phyloP scores from a whole-genome alignment of 2,329 filamentous ascomycete species.

The Bipolaris oryzae region DNA sequence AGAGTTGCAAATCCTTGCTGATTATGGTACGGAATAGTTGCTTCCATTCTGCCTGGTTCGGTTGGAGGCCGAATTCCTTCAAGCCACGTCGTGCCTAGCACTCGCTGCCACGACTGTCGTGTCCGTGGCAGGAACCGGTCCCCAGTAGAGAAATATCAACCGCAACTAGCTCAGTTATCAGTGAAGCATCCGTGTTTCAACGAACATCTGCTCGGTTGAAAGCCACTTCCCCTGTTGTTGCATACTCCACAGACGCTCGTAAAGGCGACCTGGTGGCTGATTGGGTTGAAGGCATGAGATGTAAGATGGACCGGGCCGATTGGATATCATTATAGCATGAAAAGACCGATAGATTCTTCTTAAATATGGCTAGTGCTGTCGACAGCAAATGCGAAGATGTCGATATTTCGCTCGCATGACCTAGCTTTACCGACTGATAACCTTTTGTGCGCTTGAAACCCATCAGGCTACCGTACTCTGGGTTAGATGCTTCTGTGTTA shows the following conservation, averaged over 20 bases:
- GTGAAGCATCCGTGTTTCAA: background rate
- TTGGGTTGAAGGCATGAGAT: background rate
- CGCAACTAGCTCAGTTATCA: background rate
- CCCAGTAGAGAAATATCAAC: background rate
- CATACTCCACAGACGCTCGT: background rate
- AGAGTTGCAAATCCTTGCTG: constrained; percentile 8
- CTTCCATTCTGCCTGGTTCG: constrained; percentile 11
- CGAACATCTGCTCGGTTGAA: background rate
- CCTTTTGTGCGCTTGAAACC: background rate
- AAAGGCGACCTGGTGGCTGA: background rate
- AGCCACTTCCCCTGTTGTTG: background rate
- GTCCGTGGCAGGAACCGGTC: background rate
- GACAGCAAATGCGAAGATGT: background rate
- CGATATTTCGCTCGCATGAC: background rate
- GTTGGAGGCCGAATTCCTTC: constrained; percentile 9
- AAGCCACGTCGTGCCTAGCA: background rate
- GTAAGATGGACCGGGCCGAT: background rate
- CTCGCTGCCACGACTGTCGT: background rate
- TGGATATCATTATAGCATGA: constrained; percentile 10
- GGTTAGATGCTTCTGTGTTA: background rate
- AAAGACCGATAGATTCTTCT: constrained; percentile 9
- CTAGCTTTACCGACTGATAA: background rate
- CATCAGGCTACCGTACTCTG: background rate
- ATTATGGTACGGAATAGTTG: constrained; percentile 8
- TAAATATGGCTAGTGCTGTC: constrained; percentile 1